phyloP scores from a whole-genome alignment of 805 yeast species.

The Torulaspora gathmanii region DNA sequence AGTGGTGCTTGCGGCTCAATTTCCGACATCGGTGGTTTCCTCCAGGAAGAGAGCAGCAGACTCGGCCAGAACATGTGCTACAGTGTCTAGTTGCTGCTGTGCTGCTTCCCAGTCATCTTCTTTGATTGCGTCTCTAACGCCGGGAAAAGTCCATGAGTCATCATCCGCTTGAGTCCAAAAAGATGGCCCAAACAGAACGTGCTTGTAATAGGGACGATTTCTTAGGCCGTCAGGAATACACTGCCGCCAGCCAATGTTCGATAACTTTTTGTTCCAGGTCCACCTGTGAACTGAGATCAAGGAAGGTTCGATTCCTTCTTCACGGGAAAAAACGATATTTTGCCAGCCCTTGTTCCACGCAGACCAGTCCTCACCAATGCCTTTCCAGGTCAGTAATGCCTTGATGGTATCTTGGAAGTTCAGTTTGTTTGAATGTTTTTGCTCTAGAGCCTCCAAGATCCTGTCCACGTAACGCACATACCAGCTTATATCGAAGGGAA shows the following conservation, averaged over 20 bases:
- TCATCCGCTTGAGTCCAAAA: slow-evolving; percentile 46
- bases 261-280: slow-evolving; percentile 73
- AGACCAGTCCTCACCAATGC: slow-evolving; percentile 45
- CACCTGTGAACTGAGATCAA: slow-evolving; percentile 65
- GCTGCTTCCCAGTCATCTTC: slow-evolving; percentile 48
- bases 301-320: slow-evolving; percentile 67
- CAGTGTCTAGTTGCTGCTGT: slow-evolving; percentile 46
- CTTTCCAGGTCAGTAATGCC: slow-evolving; percentile 39
- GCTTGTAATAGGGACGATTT: slow-evolving; percentile 60
- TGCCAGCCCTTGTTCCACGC: slow-evolving; percentile 64
- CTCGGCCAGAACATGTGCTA: slow-evolving; percentile 37
- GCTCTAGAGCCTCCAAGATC: slow-evolving; percentile 44
- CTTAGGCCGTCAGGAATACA: slow-evolving; percentile 43
- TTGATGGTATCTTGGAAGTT: slow-evolving; percentile 30
- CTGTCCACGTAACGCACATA: slow-evolving; percentile 43
- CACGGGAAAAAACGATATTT: slow-evolving; percentile 43
- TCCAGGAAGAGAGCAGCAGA: slow-evolving; percentile 34
- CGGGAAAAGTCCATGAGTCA: slow-evolving; percentile 67
- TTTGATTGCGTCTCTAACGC: slow-evolving; percentile 62
- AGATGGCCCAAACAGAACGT: slow-evolving; percentile 66
- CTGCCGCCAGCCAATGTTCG: slow-evolving; percentile 51
- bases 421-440: slow-evolving; percentile 23
- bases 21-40: slow-evolving; percentile 22
- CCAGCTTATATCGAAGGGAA: slow-evolving; percentile 59
- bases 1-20: background rate